Evolutionary conservation across 495 filamentous ascomycete genomes (phyloP).

Genomic region (Xylaria palmicola): DNA sequence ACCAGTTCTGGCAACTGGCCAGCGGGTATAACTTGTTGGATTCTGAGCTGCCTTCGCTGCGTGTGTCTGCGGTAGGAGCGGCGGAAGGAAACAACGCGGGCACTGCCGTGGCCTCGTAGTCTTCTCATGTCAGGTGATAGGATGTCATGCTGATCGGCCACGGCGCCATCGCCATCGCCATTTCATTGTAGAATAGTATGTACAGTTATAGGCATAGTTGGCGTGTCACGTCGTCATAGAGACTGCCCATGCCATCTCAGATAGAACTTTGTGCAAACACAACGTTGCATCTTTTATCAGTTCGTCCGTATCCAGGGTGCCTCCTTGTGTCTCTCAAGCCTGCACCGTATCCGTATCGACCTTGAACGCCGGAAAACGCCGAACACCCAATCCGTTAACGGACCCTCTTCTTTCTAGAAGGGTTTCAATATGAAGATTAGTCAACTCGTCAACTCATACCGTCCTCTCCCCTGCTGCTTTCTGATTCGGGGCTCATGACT

Average conservation of each 20-base stretch:
- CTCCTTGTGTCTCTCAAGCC: background rate
- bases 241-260: background rate
- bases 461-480: background rate
- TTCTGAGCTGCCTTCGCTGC: background rate
- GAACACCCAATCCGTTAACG: background rate
- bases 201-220: slow-evolving; percentile 1
- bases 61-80: background rate
- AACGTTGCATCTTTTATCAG: background rate
- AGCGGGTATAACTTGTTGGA: slow-evolving; percentile 32
- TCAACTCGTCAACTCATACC: slow-evolving; percentile 1
- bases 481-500: slow-evolving; percentile 21
- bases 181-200: slow-evolving; percentile 14
- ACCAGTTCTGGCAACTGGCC: slow-evolving; percentile 46
- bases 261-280: background rate
- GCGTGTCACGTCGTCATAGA: background rate
- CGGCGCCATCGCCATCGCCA: background rate
- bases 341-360: background rate
- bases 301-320: background rate
- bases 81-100: background rate
- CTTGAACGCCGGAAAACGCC: slow-evolving; percentile 5
- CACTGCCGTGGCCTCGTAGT: background rate
- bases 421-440: background rate
- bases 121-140: background rate
- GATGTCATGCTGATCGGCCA: background rate
- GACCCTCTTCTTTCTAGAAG: background rate